Conservation (phyloP, 2,329 filamentous ascomycete species). For the Botryotinia globosa region DNA sequence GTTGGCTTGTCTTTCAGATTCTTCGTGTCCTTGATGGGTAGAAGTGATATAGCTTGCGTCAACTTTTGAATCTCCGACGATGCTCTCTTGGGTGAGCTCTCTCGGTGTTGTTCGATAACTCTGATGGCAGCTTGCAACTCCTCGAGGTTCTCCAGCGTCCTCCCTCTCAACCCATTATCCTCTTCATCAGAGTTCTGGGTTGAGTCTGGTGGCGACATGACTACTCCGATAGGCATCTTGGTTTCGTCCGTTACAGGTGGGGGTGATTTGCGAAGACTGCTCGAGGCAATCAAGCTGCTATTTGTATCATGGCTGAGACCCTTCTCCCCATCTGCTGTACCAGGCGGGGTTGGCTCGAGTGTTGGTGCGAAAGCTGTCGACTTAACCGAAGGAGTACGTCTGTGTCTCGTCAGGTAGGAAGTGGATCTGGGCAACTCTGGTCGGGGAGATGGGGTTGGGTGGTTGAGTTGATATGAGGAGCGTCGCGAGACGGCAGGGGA, state of each 20-base stretch:
- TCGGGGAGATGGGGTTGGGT: slow-evolving; percentile 39
- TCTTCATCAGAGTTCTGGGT: slow-evolving; percentile 79
- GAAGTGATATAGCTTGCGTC: slow-evolving; percentile 36
- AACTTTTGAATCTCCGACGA: slow-evolving; percentile 28
- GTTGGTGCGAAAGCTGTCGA: slow-evolving; percentile 34
- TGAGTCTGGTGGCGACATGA: slow-evolving; percentile 91
- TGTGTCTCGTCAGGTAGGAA: slow-evolving; percentile 63
- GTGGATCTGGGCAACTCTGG: slow-evolving; percentile 61
- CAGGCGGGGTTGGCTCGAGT: slow-evolving; percentile 34
- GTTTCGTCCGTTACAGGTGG: slow-evolving; percentile 71
- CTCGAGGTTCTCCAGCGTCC: slow-evolving; percentile 37
- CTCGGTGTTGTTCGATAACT: slow-evolving; percentile 66
- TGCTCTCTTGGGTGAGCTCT: slow-evolving; percentile 51
- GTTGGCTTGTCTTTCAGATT: slow-evolving; percentile 36
- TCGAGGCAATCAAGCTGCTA: slow-evolving; percentile 42
- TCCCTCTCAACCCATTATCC: slow-evolving; percentile 42
- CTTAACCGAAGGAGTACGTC: slow-evolving; percentile 53
- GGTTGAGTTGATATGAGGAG: slow-evolving; percentile 52
- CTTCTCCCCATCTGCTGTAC: slow-evolving; percentile 34
- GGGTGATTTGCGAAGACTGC: slow-evolving; percentile 76
- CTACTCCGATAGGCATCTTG: slow-evolving; percentile 75
- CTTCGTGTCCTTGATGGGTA: slow-evolving; percentile 36
- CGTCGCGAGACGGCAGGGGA: slow-evolving; percentile 59
- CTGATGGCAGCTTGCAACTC: slow-evolving; percentile 82
- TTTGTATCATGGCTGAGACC: slow-evolving; percentile 29